A percentile compares a stretch with the other conserved stretches of the same genome.
phyloP scores from a whole-genome alignment of 805 yeast genomes.

The Kodamaea jinghongensis region DNA sequence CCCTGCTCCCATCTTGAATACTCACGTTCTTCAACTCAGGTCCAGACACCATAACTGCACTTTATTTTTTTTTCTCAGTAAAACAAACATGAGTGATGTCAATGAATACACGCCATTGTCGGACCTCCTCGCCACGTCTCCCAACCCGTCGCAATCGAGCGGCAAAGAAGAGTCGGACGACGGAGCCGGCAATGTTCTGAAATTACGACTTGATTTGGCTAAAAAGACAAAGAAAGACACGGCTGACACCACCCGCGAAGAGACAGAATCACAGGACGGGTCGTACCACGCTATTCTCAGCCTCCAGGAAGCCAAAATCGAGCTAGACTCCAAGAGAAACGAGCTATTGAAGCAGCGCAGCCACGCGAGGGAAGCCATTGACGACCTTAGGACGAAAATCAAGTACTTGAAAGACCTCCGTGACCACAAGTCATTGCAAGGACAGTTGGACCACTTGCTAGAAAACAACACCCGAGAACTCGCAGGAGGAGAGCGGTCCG shows the following conservation, averaged over 20 bases:
- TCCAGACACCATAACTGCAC: slow-evolving; percentile 49
- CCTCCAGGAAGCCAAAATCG: slow-evolving; percentile 16
- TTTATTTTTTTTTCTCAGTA: slow-evolving; percentile 3
- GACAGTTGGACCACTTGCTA: slow-evolving; percentile 19
- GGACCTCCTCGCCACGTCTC: slow-evolving; percentile 26
- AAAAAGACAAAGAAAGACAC: slow-evolving; percentile 1
- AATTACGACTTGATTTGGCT: slow-evolving; percentile 13
- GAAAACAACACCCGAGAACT: slow-evolving; percentile 18
- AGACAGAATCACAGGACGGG: neutral
- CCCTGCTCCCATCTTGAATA: slow-evolving; percentile 9
- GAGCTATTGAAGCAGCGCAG: slow-evolving; percentile 20
- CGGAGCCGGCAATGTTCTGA: slow-evolving; percentile 4
- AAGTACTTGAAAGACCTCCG: slow-evolving; percentile 13
- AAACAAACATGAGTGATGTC: slow-evolving; percentile 18
- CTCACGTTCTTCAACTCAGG: slow-evolving; percentile 58
- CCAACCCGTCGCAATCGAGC: slow-evolving; percentile 11
- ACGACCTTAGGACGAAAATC: slow-evolving; percentile 14
- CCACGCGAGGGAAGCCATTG: slow-evolving; percentile 14
- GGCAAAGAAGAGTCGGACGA: slow-evolving; percentile 4
- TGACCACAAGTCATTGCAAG: slow-evolving; percentile 12
- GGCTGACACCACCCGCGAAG: neutral
- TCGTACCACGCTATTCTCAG: slow-evolving; percentile 3
- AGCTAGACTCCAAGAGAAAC: slow-evolving; percentile 15
- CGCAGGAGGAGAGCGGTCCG: neutral
- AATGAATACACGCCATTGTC: slow-evolving; percentile 25